Base-by-base conservation (phyloP, 768 basidiomycete genomes). In the Cystobasidium ongulense region DNA sequence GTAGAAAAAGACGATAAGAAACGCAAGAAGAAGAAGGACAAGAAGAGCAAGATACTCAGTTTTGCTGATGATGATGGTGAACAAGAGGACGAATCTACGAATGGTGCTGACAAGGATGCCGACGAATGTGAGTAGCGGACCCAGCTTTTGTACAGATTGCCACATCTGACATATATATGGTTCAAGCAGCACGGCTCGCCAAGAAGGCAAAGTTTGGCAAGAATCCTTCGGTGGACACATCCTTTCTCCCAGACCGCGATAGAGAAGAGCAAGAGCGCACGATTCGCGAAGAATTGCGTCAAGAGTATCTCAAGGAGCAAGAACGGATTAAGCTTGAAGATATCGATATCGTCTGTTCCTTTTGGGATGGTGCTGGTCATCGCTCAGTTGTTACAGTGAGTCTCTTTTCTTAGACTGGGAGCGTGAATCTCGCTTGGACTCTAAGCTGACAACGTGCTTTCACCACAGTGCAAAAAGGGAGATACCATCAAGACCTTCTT, bases 291-390 rank as follows among this genome's bases (percentile, higher is more conserved):
- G 86, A 89, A 63, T 84, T 99, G 46, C 85, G 96, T 1, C 85
- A 92, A 74, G 88, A 96, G 81, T 99, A 94, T 93, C 84, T 98
- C 38, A 83, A 81, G 76, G 84, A 84, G 75, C 89, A 90, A 77
- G 85, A 88, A 80, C 76, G 77, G 31, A 78, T 77, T 68, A 79
- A 80, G 72, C 78, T 82, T 31, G 89, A 89, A 76, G 85, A 86
- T 27, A 90, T 99, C 67, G 96, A 98, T 81, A 85, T 99, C 71
- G 89, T 89, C 0, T 99, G 97, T 80, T 96, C 92, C 0, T 99
- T 88, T 81, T 99, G 96, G 96, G 96, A 99, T 80, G 96, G 96
- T 13, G 92, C 90, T 78, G 96, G 96, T 0, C 96, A 98, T 82
- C 84, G 96, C 65, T 96, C 94, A 83, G 89, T 87, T 63, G 94